These are phyloP conservation scores for Trichoderma sp. DNA, from an alignment of 2,329 filamentous ascomycete species.

Conservation along the genomic window DNA sequence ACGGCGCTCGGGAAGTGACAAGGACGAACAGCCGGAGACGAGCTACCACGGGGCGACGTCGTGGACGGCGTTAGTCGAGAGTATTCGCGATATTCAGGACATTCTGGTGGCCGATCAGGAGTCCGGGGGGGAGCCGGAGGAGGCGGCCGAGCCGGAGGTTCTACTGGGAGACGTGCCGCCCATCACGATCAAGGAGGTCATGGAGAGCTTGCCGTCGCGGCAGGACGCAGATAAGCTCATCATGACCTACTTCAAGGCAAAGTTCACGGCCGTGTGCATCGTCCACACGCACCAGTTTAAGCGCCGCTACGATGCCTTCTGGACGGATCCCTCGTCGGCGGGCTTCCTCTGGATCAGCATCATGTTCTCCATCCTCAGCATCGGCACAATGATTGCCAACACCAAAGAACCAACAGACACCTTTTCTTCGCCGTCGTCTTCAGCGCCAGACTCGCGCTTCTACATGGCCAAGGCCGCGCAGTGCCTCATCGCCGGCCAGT, in stretches of 20 bases:
- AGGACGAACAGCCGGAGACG: not conserved
- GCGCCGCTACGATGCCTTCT: constrained; percentile 49
- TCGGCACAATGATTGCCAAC: constrained; percentile 39
- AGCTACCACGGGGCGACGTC: constrained; percentile 40
- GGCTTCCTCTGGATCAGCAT: constrained; percentile 52
- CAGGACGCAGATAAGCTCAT: constrained; percentile 39
- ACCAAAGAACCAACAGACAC: constrained; percentile 27
- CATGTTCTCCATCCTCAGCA: constrained; percentile 47
- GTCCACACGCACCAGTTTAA: constrained; percentile 47
- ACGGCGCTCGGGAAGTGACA: not conserved
- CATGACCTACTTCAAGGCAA: constrained; percentile 39
- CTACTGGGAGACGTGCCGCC: constrained; percentile 31
- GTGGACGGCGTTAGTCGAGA: constrained; percentile 43
- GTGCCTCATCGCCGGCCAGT: constrained; percentile 49
- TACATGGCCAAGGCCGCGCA: constrained; percentile 41
- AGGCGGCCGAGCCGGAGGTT: constrained; percentile 33
- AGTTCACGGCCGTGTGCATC: constrained; percentile 39
- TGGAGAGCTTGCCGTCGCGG: constrained; percentile 37
- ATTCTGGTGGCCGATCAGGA: constrained; percentile 32
- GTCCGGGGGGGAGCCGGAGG: not conserved
- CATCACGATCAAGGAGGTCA: constrained; percentile 34
- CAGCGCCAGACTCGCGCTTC: constrained; percentile 29
- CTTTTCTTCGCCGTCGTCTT: not conserved
- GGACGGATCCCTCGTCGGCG: constrained; percentile 39
- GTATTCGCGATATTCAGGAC: constrained; percentile 42